Conservation (phyloP, 306 rosid genomes). For the Quercus wislizeni region DNA sequence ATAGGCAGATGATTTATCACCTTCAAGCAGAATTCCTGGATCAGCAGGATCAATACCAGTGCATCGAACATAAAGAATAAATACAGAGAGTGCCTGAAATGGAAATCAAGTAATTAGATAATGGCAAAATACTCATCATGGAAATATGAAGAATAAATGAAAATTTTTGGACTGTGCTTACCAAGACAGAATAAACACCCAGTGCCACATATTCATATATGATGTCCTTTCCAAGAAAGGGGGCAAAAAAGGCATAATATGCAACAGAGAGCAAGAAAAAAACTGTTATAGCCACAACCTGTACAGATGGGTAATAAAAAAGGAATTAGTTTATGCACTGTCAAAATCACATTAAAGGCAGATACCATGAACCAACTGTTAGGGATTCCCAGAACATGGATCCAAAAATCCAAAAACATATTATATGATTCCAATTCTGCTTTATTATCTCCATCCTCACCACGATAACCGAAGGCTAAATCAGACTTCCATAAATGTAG, state of each 20-base stretch:
- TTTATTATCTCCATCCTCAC: neutral
- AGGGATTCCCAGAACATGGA: neutral
- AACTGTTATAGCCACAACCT: slow-evolving; percentile 81
- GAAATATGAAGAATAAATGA: neutral
- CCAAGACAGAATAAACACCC: slow-evolving; percentile 69
- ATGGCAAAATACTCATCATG: neutral
- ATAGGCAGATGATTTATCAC: slow-evolving; percentile 43
- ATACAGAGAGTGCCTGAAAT: slow-evolving; percentile 68
- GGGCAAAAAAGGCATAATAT: slow-evolving; percentile 78
- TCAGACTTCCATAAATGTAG: neutral
- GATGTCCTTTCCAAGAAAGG: slow-evolving; percentile 59
- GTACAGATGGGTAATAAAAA: slow-evolving; percentile 25
- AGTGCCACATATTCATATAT: slow-evolving; percentile 59
- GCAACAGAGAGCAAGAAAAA: slow-evolving; percentile 78
- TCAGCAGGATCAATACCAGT: slow-evolving; percentile 88
- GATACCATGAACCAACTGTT: slow-evolving; percentile 5
- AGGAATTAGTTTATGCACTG: slow-evolving; percentile 8
- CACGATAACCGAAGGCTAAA: neutral
- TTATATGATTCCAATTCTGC: neutral
- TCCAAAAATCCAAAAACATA: neutral
- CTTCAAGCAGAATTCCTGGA: slow-evolving; percentile 52
- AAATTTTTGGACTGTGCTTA: slow-evolving; percentile 26
- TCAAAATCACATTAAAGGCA: neutral
- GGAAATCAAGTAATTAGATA: slow-evolving; percentile 18
- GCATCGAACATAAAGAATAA: slow-evolving; percentile 73